Evolutionary conservation across 2,329 filamentous ascomycete genomes (phyloP), one percentile per base, ranked within the genome.

Genomic region (Penicillium italicum): DNA sequence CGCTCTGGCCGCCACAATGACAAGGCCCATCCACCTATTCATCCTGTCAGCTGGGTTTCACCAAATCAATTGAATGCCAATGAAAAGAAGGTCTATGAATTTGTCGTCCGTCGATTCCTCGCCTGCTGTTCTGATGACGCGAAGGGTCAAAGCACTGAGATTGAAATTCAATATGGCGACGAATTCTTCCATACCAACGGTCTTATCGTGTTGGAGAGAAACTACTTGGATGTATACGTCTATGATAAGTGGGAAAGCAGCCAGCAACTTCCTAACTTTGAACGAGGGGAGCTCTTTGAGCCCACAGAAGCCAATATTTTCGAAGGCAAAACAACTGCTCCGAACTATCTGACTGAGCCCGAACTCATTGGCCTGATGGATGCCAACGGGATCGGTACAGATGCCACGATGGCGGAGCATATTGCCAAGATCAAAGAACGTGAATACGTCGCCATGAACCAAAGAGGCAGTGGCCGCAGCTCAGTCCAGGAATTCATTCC

Each of bases 391-490:
- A 99, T 99, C 61, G 94, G 94, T 12, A 99, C 94, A 10, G 94
- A 99, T 76, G 94, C 94, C 7, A 99, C 94, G 1, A 99, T 99
- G 94, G 94, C 94, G 0, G 94, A 99, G 67, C 94, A 99, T 70
- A 99, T 99, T 67, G 86, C 90, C 56, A 99, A 93, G 74, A 96
- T 99, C 66, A 91, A 97, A 73, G 85, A 92, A 56, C 82, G 94
- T 57, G 82, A 92, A 64, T 99, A 99, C 68, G 93, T 91, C 47
- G 84, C 85, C 54, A 87, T 88, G 69, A 69, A 84, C 75, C 69
- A 80, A 68, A 80, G 77, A 47, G 77, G 77, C 52, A 72, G 71
- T 51, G 76, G 77, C 36, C 74, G 77, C 41, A 77, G 78, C 46
- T 65, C 72, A 50, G 80, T 94, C 42, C 87, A 90, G 69, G 91